Base-by-base conservation (phyloP, 148 eudicot genomes). In the Oxyria digyna region DNA sequence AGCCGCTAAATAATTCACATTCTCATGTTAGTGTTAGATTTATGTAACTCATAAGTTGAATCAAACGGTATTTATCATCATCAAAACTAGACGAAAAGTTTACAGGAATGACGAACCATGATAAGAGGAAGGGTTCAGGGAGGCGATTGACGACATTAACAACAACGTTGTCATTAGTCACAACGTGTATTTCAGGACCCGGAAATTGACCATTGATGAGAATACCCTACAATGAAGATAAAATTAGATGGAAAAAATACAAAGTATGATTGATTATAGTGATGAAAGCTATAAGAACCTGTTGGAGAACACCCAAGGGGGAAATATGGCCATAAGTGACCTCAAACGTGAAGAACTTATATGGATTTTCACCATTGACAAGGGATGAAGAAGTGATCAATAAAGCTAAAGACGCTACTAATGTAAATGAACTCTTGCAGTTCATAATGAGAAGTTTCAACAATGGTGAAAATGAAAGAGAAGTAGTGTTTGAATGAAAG, bases 181-280 rank as follows among this genome's bases (percentile, higher is more conserved):
- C 85, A 1, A 81, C 71, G 27, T 82, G 46, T 43, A 91, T 83
- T n/a, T 85, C 84, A 45, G 94, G 97, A 27, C 97, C 97, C 0
- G 97, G 97, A 74, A 87, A 91, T 76, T 84, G 86, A 0, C 85
- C 91, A 74, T 91, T 91, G 66, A 91, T 84, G 49, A 87, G 75
- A 59, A 91, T 91, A 18, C 89, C 97, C 97, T 91, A 81, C 73
- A 26, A 11, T 33, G 1, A 37, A 54, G 38, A 6, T 35, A 35
- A 6, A 35, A 35, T 35, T 3, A 35, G 38, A 35, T 2, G 38
- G 38, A 35, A 35, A 35, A 35, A 24, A 54, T 54, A 4, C 62
- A 54, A 23, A 24, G n/a, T 54, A 49, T 49, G 26, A 18, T 49
- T 35, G n/a, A n/a, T n/a, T n/a, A 46, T 1, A 15, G 6, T 0